A percentile compares a stretch with the other conserved stretches of the same genome.
phyloP scores from a whole-genome alignment of 768 basidiomycete genomes.

The Daedalea quercina region DNA sequence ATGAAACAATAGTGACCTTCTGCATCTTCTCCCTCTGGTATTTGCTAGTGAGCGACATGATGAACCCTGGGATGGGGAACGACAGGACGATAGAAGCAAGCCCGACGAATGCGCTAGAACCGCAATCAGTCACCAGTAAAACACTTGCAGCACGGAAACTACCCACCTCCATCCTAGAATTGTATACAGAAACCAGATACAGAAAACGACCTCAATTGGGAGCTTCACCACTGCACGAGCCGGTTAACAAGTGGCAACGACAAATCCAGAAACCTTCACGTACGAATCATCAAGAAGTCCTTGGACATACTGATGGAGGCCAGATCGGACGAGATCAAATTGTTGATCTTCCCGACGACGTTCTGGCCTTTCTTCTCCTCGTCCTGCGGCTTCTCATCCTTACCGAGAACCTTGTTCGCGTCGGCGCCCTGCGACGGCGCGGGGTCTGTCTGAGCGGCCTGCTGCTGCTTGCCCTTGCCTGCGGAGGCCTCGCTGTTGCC shows the following conservation, averaged over 20 bases:
- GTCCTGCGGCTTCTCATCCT: slow-evolving; percentile 1
- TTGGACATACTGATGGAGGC: slow-evolving; percentile 20
- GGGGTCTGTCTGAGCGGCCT: background rate
- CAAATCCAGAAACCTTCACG: too few relatives aligned
- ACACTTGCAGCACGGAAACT: background rate
- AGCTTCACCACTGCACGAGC: slow-evolving; percentile 23
- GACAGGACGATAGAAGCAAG: slow-evolving; percentile 34
- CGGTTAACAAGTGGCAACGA: background rate
- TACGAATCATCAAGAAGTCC: slow-evolving; percentile 17
- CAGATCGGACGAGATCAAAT: slow-evolving; percentile 62
- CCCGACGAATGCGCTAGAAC: slow-evolving; percentile 30
- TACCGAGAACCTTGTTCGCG: background rate
- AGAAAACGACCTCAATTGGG: slow-evolving; percentile 35
- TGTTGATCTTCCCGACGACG: slow-evolving; percentile 73
- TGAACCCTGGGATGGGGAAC: slow-evolving; percentile 35
- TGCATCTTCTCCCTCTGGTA: slow-evolving; percentile 36
- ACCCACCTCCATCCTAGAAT: slow-evolving; percentile 44
- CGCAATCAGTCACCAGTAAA: background rate
- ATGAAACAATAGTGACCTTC: slow-evolving; percentile 20
- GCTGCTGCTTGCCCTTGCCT: slow-evolving; percentile 13
- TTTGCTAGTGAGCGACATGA: slow-evolving; percentile 28
- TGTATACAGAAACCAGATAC: slow-evolving; percentile 34
- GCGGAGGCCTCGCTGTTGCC: slow-evolving; percentile 5
- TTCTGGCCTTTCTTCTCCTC: slow-evolving; percentile 27
- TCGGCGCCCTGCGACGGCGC: background rate